phyloP scores from a whole-genome alignment of 1,284 basidiomycete species.

The Mrakiaceae sp. region DNA sequence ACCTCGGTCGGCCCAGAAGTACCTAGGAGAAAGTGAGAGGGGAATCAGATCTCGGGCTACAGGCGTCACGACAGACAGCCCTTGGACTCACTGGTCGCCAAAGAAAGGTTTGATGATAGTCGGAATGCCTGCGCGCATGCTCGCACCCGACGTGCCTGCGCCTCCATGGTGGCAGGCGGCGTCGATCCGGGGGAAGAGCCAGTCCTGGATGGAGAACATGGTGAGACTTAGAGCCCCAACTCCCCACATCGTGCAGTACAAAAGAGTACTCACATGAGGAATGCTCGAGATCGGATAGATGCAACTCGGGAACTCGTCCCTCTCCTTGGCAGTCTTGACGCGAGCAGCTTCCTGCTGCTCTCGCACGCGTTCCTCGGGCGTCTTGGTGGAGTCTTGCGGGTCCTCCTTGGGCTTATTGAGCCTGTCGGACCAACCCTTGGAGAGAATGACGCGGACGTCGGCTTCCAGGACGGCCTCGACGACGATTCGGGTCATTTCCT shows the following conservation, averaged over 20 bases:
- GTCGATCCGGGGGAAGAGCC: constrained; percentile 88
- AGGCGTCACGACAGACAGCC: not conserved
- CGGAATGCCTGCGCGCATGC: constrained; percentile 62
- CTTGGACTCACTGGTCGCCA: constrained; percentile 53
- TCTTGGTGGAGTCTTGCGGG: constrained; percentile 34
- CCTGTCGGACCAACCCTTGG: constrained; percentile 96
- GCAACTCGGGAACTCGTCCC: constrained; percentile 48
- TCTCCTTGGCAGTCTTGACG: constrained; percentile 19
- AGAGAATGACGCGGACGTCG: constrained; percentile 80
- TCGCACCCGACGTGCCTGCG: constrained; percentile 5
- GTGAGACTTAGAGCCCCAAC: too few relatives aligned
- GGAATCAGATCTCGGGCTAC: not conserved
- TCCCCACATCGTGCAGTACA: too few relatives aligned
- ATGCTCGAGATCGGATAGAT: constrained; percentile 74
- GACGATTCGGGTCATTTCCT: constrained; percentile 78
- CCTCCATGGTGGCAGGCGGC: constrained; percentile 97
- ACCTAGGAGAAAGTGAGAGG: constrained; percentile 27
- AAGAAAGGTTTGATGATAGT: constrained; percentile 97
- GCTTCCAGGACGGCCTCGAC: constrained; percentile 75
- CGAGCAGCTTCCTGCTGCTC: constrained; percentile 14
- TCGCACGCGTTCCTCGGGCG: constrained; percentile 18
- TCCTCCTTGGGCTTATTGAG: constrained; percentile 46
- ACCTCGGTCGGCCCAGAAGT: constrained; percentile 73
- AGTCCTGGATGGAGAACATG: constrained; percentile 42
- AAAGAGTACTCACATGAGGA: constrained; percentile 46